phyloP scores from a whole-genome alignment of 345 rosid species.

The Gossypium raimondii region DNA sequence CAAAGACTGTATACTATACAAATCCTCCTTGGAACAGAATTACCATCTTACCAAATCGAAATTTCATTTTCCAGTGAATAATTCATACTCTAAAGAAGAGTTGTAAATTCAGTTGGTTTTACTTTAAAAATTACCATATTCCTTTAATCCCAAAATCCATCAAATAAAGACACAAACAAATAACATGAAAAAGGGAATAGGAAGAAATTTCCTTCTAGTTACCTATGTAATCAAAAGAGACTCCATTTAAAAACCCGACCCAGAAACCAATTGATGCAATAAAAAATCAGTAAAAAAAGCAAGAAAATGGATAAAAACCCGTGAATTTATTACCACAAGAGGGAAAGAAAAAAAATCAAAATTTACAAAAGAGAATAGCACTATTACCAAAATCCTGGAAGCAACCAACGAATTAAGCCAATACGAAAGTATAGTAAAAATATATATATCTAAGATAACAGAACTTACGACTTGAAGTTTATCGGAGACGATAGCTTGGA shows the following conservation, averaged over 20 bases:
- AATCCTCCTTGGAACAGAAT: background rate
- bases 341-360: background rate
- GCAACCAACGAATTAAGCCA: background rate
- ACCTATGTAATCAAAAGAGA: background rate
- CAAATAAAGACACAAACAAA: background rate
- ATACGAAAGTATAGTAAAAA: background rate
- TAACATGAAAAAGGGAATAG: background rate
- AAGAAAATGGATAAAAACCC: background rate
- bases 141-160: background rate
- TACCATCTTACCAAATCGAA: background rate
- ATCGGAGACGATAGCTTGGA: slow-evolving; percentile 72
- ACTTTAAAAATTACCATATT: background rate
- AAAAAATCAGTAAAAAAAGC: slow-evolving; percentile 4
- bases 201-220: background rate
- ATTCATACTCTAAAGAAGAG: background rate
- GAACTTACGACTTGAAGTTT: slow-evolving; percentile 67
- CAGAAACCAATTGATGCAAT: slow-evolving; percentile 6
- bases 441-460: background rate
- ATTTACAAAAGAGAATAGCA: background rate
- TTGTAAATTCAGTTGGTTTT: background rate
- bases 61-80: too few species aligned
- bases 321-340: background rate
- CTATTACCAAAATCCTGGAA: background rate
- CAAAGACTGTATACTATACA: background rate
- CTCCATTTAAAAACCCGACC: background rate